Conservation (phyloP, 805 yeast genomes). For the Blastobotrys muscicola region DNA sequence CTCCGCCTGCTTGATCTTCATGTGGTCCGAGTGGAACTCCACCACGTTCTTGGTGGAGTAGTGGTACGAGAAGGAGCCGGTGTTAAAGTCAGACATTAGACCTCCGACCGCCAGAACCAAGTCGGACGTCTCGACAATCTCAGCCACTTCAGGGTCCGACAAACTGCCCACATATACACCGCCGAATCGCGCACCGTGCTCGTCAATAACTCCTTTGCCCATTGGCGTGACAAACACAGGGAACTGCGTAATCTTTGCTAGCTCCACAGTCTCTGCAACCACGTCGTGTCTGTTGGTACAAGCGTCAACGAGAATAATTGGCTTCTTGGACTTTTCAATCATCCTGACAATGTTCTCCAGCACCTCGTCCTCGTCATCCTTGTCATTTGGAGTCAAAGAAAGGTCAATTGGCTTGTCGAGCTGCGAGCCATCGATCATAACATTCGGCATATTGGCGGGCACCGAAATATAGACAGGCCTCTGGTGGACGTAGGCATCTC, state of each 20-base stretch:
- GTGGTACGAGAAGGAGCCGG: slow-evolving; percentile 63
- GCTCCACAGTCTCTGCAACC: slow-evolving; percentile 48
- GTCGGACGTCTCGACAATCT: slow-evolving; percentile 65
- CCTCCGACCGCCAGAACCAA: slow-evolving; percentile 74
- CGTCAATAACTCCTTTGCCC: slow-evolving; percentile 79
- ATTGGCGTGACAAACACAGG: slow-evolving; percentile 82
- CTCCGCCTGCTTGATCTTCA: slow-evolving; percentile 41
- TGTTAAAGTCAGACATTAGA: slow-evolving; percentile 77
- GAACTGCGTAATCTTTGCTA: slow-evolving; percentile 62
- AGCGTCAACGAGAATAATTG: slow-evolving; percentile 75
- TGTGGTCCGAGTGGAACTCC: slow-evolving; percentile 48
- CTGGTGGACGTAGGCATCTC: slow-evolving; percentile 60
- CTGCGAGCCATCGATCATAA: slow-evolving; percentile 44
- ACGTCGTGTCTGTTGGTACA: slow-evolving; percentile 75
- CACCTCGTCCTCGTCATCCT: slow-evolving; percentile 55
- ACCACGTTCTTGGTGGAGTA: slow-evolving; percentile 45
- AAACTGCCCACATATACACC: slow-evolving; percentile 84
- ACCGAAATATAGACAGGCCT: slow-evolving; percentile 77
- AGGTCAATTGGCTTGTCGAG: slow-evolving; percentile 60
- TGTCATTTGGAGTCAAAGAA: slow-evolving; percentile 46
- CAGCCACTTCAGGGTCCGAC: slow-evolving; percentile 62
- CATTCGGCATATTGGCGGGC: slow-evolving; percentile 73
- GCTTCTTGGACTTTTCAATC: slow-evolving; percentile 52
- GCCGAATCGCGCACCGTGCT: slow-evolving; percentile 61
- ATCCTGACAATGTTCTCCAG: slow-evolving; percentile 42